Base-by-base conservation (phyloP, 2,329 filamentous ascomycete genomes). In the Geosmithia flava region DNA sequence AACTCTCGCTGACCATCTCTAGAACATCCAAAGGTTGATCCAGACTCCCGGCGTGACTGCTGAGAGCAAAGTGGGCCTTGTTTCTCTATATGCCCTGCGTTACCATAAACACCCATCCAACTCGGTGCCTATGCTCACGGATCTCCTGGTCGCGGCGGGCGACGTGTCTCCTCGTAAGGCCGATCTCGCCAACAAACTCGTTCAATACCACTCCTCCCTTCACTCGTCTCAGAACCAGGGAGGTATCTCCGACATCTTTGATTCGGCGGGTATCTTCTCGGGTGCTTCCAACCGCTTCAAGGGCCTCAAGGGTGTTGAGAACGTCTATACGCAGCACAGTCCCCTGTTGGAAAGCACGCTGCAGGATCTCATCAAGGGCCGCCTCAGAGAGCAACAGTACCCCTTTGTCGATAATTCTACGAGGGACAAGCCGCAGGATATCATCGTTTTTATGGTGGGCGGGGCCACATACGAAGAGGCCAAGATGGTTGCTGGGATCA, bases 241-340 rank as follows among this genome's bases (percentile, higher is more conserved):
- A 10, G 88, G 87, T 5, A 88, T 96, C 49, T 83, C 88, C 0
- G 91, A 97, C 54, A 80, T 97, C 7, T 97, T 98, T 58, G 90
- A 97, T 59, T 85, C 87, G 0, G 80, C 84, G 0, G 91, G 88
- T 4, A 91, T 98, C 53, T 95, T 98, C 65, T 87, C 87, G 1
- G 87, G 87, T 13, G 89, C 90, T 11, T 78, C 88, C 40, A 87
- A 84, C 58, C 81, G 90, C 5, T 89, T 98, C 64, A 95, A 95
- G 59, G 93, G 93, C 0, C 74, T 98, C 15, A 96, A 97, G 60
- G 93, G 93, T 2, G 93, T 98, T 1, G 94, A 98, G 63, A 98
- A 98, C 57, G 93, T 98, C 27, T 98, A 98, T 63, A 98, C 93
- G 0, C 94, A 98, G 63, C 93, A 98, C 64, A 94, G 88, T 6